Percentiles rank a stretch among this genome's conserved stretches.
Evolutionary conservation across 805 yeast genomes (phyloP).

Genomic region (Lipomyces japonicus): DNA sequence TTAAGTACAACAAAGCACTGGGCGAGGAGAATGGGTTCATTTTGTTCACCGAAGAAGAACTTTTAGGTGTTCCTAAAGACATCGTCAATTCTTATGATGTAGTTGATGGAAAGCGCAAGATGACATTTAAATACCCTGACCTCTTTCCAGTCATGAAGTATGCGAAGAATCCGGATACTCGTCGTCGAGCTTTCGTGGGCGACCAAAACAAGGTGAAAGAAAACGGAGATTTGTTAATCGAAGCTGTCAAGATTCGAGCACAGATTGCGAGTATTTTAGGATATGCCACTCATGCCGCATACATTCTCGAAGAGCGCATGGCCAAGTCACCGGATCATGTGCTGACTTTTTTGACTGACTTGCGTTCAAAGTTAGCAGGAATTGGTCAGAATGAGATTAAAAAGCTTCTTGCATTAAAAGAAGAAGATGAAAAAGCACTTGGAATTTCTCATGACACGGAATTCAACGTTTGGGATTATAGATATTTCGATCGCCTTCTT

Average conservation of each 20-base stretch:
- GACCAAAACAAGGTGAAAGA: slow-evolving; percentile 65
- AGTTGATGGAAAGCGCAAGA: slow-evolving; percentile 48
- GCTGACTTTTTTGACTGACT: slow-evolving; percentile 54
- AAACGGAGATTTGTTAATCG: slow-evolving; percentile 57
- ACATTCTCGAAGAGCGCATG: slow-evolving; percentile 72
- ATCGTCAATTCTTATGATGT: slow-evolving; percentile 57
- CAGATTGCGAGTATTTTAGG: slow-evolving; percentile 62
- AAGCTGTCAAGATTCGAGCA: slow-evolving; percentile 60
- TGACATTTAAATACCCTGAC: slow-evolving; percentile 82
- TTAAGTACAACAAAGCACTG: slow-evolving; percentile 59
- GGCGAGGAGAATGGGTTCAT: slow-evolving; percentile 47
- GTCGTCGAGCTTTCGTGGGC: slow-evolving; percentile 61
- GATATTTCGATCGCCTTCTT: slow-evolving; percentile 61
- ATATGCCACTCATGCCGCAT: slow-evolving; percentile 65
- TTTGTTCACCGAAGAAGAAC: slow-evolving; percentile 58
- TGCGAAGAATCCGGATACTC: slow-evolving; percentile 60
- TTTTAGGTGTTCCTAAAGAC: slow-evolving; percentile 70
- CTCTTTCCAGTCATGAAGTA: slow-evolving; percentile 71
- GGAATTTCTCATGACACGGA: slow-evolving; percentile 42
- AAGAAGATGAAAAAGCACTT: slow-evolving; percentile 47
- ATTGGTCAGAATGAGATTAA: slow-evolving; percentile 55
- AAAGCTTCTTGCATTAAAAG: slow-evolving; percentile 50
- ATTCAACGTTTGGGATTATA: slow-evolving; percentile 69
- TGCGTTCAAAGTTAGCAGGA: slow-evolving; percentile 55
- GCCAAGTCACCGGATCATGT: slow-evolving; percentile 67